Base-by-base conservation (phyloP, 1,284 basidiomycete species). In the Naganishia albida region DNA sequence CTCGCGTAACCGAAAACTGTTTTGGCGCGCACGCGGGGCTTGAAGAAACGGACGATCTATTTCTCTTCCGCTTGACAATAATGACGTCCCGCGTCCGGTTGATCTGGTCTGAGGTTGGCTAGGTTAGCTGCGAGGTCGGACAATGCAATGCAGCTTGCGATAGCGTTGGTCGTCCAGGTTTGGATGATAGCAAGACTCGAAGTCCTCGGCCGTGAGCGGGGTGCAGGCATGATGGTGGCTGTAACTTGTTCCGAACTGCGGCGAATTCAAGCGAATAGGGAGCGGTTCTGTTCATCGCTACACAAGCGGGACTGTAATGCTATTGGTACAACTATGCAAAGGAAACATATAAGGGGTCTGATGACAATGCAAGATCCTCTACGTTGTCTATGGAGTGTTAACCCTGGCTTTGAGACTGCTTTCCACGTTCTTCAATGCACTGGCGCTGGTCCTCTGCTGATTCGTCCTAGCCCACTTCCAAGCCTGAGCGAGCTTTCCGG, bases 401-500 rank as follows among this genome's bases (percentile, higher is more conserved):
- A 66, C 53, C 26, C 65, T 38, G 15, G 59, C 53, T 40, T 63
- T 54, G 43, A 66, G 34, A 30, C 44, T 54, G 40, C 65, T 66
- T 25, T 66, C 51, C 15, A 66, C 60, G 23, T 55, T 40, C 46
- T 62, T 66, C 57, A 66, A 10, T 18, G 56, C 56, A n/a, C 38
- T 44, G 54, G 30, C 28, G 20, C 34, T 40, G 42, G 51, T 26
- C 20, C 52, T 20, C 42, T 43, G 49, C 40, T 23, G 20, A n/a
- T 48, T 57, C 55, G 44, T 34, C 30, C 49, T 59, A 20, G 56
- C 55, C 40, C 54, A 55, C 15, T 26, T 60, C 55, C 63, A 65
- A 16, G 62, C 50, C 51, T 81, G 81, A n/a, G 91, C 88, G 16
- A 87, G 88, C 12, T 79, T 72, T 15, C 87, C 83, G 0, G 93